These are phyloP conservation scores for Eucalyptus decipiens DNA, from an alignment of 345 rosid species.

Conservation along the genomic window DNA sequence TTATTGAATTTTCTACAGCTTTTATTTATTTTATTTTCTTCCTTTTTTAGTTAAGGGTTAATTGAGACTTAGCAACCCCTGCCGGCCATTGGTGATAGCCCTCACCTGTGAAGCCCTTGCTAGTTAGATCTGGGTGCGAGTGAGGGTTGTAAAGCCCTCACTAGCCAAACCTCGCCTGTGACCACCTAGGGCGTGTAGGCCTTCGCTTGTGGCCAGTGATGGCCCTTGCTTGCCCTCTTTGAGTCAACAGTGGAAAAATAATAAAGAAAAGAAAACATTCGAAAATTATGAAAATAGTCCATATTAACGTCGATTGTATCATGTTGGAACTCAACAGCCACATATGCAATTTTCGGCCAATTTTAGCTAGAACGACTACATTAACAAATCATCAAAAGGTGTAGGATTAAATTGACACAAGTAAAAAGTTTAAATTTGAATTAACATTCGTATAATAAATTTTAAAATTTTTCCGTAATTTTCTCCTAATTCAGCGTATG, in stretches of 20 bases:
- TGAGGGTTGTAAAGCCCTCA: background rate
- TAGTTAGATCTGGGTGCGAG: background rate
- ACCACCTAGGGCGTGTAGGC: background rate
- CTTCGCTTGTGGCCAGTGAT: background rate
- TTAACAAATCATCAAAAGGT: background rate
- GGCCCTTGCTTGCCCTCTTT: background rate
- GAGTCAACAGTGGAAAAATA: background rate
- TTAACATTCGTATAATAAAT: background rate
- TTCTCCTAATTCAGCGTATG: background rate
- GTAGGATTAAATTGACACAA: background rate
- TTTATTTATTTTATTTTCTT: background rate
- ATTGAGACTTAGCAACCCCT: background rate
- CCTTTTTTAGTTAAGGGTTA: background rate
- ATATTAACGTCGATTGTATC: accelerated
- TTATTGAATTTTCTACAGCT: background rate
- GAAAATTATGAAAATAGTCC: background rate
- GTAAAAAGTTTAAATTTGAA: background rate
- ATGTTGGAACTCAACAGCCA: background rate
- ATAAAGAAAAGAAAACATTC: background rate
- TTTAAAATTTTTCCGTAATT: background rate
- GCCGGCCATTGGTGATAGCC: background rate
- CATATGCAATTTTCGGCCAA: background rate
- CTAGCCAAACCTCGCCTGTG: background rate
- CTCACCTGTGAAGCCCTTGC: background rate
- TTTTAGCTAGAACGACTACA: background rate